Conservation (phyloP, 1,284 basidiomycete species). For the Phlebopus sp. region DNA sequence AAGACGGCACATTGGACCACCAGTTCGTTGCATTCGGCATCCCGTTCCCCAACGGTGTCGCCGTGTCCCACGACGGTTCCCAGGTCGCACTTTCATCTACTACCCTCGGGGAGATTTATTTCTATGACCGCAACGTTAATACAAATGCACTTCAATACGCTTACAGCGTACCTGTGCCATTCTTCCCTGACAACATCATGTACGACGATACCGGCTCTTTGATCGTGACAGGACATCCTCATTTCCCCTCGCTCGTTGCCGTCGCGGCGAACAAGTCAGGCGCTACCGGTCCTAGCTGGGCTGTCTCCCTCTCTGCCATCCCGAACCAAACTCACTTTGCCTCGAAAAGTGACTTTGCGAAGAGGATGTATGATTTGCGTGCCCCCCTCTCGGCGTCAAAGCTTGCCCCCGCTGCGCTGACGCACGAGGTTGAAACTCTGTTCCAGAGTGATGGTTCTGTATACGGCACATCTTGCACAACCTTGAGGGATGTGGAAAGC, state of each 20-base stretch:
- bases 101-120: conserved; percentile 41
- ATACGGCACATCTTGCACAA: conserved; percentile 50
- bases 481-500: conserved; percentile 44
- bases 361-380: conserved; percentile 36
- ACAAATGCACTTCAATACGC: conserved; percentile 41
- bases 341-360: neutral
- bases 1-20: conserved; percentile 30
- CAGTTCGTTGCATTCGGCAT: conserved; percentile 44
- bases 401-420: conserved; percentile 37
- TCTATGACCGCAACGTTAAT: conserved; percentile 47
- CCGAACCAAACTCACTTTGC: conserved; percentile 9
- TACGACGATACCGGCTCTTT: conserved; percentile 48
- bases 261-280: conserved; percentile 43
- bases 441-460: conserved; percentile 63
- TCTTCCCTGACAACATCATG: conserved; percentile 59
- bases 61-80: conserved; percentile 47
- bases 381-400: conserved; percentile 45
- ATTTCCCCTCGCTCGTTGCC: conserved; percentile 48
- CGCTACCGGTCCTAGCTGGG: conserved; percentile 52
- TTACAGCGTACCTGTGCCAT: conserved; percentile 49
- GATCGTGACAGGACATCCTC: conserved; percentile 62
- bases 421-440: conserved; percentile 49
- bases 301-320: conserved; percentile 39
- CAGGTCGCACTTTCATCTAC: conserved; percentile 58
- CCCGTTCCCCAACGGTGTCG: conserved; percentile 67